Base-by-base conservation (phyloP, 257 asterid species). In the Plantago major region DNA sequence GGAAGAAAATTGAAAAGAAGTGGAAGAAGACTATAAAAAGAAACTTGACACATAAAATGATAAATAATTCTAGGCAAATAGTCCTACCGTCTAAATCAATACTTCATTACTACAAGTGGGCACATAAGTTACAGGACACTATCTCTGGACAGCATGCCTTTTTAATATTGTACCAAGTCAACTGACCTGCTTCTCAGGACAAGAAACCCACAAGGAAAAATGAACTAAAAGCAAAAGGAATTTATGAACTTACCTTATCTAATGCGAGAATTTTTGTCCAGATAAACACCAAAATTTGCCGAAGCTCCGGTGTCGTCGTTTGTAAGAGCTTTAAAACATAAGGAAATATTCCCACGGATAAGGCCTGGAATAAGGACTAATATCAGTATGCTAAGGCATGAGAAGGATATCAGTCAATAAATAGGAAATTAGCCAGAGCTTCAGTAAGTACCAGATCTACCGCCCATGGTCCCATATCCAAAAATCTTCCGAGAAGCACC, bases 381-480 rank as follows among this genome's bases (percentile, higher is more conserved):
- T 22, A 52, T 49, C 58, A 55, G 17, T 48, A 57, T 67, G 60
- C 57, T 30, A 33, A 61, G 18, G 15, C 57, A 57, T 48, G 22
- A 45, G 16, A 60, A 53, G 46, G 43, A 66, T 55, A 70, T 54
- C 4, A 19, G 68, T 47, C 19, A 67, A 42, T 26, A 61, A 60
- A 67, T 55, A 8, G 14, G 22, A 6, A 65, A 53, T 33, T 37
- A 60, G 63, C 46, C 64, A 67, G 19, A 55, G 44, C 50, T 58
- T 48, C 64, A 67, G 60, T 10, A 71, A 62, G 55, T 85, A 93
- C 99, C 99, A 87, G 87, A 84, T 87, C 92, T 51, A 93, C 97
- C 11, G 99, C 99, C 99, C 99, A 90, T 40, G 86, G 92, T 44
- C 99, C 99, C 99, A 93, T 93, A 73, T 93, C 99, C 66, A 93